These are phyloP conservation scores for Phalaenopsis aphrodite DNA, from an alignment of 106 monocot genomes.

Conservation along the genomic window DNA sequence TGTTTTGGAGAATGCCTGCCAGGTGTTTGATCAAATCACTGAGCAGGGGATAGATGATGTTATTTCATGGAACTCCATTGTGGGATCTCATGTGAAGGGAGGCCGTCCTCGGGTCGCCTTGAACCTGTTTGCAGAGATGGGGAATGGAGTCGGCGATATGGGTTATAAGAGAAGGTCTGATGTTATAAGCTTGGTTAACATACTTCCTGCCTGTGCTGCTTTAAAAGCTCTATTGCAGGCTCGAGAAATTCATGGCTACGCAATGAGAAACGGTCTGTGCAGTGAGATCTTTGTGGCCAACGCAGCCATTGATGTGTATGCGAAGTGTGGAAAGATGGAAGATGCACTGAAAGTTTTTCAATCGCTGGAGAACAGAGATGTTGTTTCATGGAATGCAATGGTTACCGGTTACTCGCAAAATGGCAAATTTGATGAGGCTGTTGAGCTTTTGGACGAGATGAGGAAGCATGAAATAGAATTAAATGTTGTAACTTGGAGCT, in stretches of 20 bases:
- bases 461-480: constrained; percentile 32
- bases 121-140: constrained; percentile 62
- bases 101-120: constrained; percentile 32
- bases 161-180: constrained; percentile 26
- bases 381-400: constrained; percentile 81
- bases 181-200: constrained; percentile 67
- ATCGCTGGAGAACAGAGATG: constrained; percentile 49
- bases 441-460: constrained; percentile 55
- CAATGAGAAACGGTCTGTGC: constrained; percentile 35
- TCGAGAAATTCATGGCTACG: constrained; percentile 56
- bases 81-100: constrained; percentile 44
- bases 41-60: constrained; percentile 57
- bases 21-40: constrained; percentile 58
- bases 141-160: background rate
- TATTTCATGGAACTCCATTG: constrained; percentile 80
- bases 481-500: constrained; percentile 82
- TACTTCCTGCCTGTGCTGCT: constrained; percentile 82
- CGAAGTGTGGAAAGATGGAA: constrained; percentile 70
- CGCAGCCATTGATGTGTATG: constrained; percentile 62
- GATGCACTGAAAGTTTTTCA: constrained; percentile 53
- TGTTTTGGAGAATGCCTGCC: constrained; percentile 30
- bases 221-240: constrained; percentile 26
- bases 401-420: constrained; percentile 76
- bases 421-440: constrained; percentile 56
- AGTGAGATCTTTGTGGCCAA: constrained; percentile 68